These are phyloP conservation scores for Sarocladium oryzae DNA, from an alignment of 2,329 filamentous ascomycete species.

Conservation along the genomic window DNA sequence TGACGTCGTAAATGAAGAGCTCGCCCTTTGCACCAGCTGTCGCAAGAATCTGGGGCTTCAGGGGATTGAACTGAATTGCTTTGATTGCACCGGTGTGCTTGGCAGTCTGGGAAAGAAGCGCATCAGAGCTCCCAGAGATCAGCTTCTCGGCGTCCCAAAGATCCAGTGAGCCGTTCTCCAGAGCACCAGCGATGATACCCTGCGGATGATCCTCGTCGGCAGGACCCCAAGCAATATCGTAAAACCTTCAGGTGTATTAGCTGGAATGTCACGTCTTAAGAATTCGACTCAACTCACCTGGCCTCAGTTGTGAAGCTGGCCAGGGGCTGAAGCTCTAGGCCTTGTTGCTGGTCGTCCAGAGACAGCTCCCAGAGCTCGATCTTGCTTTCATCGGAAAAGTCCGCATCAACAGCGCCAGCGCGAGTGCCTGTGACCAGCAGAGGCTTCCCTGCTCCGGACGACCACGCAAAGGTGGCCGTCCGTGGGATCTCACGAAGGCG, in stretches of 20 bases:
- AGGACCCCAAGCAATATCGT: conserved; percentile 92
- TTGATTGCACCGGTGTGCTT: conserved; percentile 94
- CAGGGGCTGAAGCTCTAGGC: conserved; percentile 77
- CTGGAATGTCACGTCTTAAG: conserved; percentile 5
- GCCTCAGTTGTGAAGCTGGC: conserved; percentile 82
- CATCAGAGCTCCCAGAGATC: conserved; percentile 53
- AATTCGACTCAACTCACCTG: conserved; percentile 48
- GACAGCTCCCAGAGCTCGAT: conserved; percentile 93
- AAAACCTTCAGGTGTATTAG: conserved; percentile 58
- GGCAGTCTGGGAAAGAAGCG: conserved; percentile 77
- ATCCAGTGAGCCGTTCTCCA: conserved; percentile 90
- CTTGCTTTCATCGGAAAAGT: conserved; percentile 96
- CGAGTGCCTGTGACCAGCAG: conserved; percentile 89
- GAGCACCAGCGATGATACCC: conserved; percentile 88
- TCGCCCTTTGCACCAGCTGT: conserved; percentile 93
- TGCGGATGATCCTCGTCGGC: conserved; percentile 70
- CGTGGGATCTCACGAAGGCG: conserved; percentile 92
- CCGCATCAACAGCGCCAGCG: conserved; percentile 89
- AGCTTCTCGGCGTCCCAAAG: conserved; percentile 83
- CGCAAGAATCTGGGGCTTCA: conserved; percentile 83
- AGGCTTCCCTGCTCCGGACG: conserved; percentile 69
- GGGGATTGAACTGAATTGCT: conserved; percentile 91
- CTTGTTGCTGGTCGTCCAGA: conserved; percentile 68
- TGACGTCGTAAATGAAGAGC: conserved; percentile 90
- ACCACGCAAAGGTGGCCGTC: conserved; percentile 97